Evolutionary conservation across 164 flowering plant genomes (phyloP), one percentile per base, ranked within the genome.

Genomic region (Vitis amurensis): DNA sequence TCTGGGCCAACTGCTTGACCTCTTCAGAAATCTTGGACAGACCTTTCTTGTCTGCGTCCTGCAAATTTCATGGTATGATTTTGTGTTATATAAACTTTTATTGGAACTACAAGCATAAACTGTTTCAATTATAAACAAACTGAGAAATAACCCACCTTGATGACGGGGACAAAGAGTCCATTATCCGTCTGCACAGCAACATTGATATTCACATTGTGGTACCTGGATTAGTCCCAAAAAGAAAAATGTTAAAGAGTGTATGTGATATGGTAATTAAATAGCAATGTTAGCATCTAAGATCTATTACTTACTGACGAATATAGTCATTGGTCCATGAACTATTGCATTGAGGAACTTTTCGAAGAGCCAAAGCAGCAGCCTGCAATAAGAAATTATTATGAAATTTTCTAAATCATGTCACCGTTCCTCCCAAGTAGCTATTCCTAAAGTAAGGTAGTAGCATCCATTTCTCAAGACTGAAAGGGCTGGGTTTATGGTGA

Each of bases 11-110:
- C 55, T 73, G 76, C 80, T 86, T 91, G 69, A 96, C 97, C 71
- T 96, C 98, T 30, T 89, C 95, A 19, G 87, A 69, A 59, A 96
- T 96, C 69, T 37, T 76, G 27, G 99, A 90, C 50, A 96, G 71
- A 17, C 99, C 99, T 74, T 93, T 96, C 87, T 90, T 93, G 87
- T 96, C 98, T 14, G 97, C 98, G 80, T 93, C 94, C 99, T 96
- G 81, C 74, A 80, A 59, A 74, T n/a, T 53, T 60, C 31, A 68
- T 3, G n/a, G 14, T 30, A 48, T 44, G 14, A 14, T 52, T 8
- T 59, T 8, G 27, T 27, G 23, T 37, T 29, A n/a, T 31, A 16
- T 6, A 7, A 57, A 2, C 11, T 55, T 23, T 31, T 47, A n/a
- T n/a, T 31, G 12, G 9, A 6, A 59, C 8, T 30, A 29, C 4